Evolutionary conservation across 2,329 filamentous ascomycete species (phyloP).

Genomic region (Byssochlamys sp.): DNA sequence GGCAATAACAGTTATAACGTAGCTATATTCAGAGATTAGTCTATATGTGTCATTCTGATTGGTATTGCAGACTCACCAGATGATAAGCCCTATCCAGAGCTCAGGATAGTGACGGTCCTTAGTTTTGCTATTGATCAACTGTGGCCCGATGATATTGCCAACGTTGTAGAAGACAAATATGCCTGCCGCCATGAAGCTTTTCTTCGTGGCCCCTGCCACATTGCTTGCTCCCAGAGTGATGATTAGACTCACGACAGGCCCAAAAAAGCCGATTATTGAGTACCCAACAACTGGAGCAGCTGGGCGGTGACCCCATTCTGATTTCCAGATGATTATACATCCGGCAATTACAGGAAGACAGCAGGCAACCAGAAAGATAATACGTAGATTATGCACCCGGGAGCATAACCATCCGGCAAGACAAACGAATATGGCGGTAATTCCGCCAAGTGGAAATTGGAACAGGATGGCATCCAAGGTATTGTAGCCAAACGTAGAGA

Average conservation of each 20-base stretch:
- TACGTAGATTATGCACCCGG: conserved; percentile 52
- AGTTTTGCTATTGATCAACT: conserved; percentile 58
- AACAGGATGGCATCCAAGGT: conserved; percentile 58
- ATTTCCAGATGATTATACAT: conserved; percentile 66
- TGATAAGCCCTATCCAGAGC: conserved; percentile 60
- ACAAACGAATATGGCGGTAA: conserved; percentile 60
- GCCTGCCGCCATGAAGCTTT: conserved; percentile 63
- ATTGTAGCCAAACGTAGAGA: conserved; percentile 60
- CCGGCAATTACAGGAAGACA: conserved; percentile 67
- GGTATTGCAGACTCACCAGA: conserved; percentile 36
- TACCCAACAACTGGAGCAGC: conserved; percentile 61
- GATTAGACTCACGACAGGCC: conserved; percentile 56
- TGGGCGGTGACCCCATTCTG: conserved; percentile 52
- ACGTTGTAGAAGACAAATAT: conserved; percentile 70
- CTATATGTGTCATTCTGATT: background rate
- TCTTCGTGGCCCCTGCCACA: conserved; percentile 67
- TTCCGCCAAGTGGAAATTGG: conserved; percentile 62
- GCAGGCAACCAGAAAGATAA: conserved; percentile 55
- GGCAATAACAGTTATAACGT: conserved; percentile 48
- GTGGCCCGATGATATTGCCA: conserved; percentile 66
- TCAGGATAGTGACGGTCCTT: conserved; percentile 59
- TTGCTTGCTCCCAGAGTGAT: conserved; percentile 55
- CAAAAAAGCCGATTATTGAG: conserved; percentile 63
- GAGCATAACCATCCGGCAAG: conserved; percentile 56
- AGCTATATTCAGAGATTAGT: background rate